Base-by-base conservation (phyloP, 257 asterid species). In the Avicennia marina region DNA sequence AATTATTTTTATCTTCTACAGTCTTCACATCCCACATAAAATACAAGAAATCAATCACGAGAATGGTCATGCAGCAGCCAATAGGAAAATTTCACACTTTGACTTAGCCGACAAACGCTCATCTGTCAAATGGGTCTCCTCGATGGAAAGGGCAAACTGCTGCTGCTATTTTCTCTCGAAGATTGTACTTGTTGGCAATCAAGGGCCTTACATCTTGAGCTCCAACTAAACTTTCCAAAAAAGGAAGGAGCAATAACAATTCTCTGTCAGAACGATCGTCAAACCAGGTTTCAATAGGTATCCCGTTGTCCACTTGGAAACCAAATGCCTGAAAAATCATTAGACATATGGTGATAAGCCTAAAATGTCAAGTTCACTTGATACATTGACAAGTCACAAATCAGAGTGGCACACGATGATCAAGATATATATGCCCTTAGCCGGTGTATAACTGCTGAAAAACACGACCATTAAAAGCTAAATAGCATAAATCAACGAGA, bases 201-300 rank as follows among this genome's bases (percentile, higher is more conserved):
- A 79, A 22, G 0, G 97, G 98, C 72, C 96, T 69, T 44, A 89
- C 98, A 48, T 93, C 98, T 41, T 89, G 74, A 38, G 71, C 91
- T 48, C 83, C 87, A 11, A 84, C 73, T 78, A 93, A 76, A 22
- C 95, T 89, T 78, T 86, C 96, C 79, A 93, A 65, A 54, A 93
- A 93, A 0, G 98, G 97, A 17, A 93, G 81, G 57, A 93, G 63
- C 34, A 63, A 29, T n/a, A 80, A 73, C 67, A 93, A 62, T 62
- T 89, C 98, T 9, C 64, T 57, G 58, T 93, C 98, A 1, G 75
- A 46, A 24, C 75, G 87, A 49, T 93, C 95, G 6, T 93, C 95
- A 13, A 86, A 93, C 98, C 98, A 93, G 81, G 97, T 93, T 55
- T 93, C 95, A 1, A 93, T 93, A 0, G 98, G 98, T 72, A 93